Base-by-base conservation (phyloP, 148 eudicot genomes). In the Cornus controversa region DNA sequence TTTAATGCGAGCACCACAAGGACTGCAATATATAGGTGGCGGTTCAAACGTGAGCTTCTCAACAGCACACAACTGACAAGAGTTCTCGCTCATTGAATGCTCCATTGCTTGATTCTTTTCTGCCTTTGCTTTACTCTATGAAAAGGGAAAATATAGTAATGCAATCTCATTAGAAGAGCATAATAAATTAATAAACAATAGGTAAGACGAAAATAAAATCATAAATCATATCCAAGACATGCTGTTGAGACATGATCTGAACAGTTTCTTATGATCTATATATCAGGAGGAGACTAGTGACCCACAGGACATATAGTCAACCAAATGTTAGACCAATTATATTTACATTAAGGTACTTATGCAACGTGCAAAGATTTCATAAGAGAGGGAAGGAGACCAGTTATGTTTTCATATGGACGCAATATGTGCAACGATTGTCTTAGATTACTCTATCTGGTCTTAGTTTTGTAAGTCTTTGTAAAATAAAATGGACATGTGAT, bases 31-130 rank as follows among this genome's bases (percentile, higher is more conserved):
- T 29, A 90, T 82, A 58, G 97, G 98, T 42, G 98, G 98, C 54
- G 98, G 98, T 76, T 94, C 98, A 86, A 94, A 92, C 25, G 86
- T 86, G 67, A 94, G 93, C 84, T 85, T 92, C 92, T 94, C 98
- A 65, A 90, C 98, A 50, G 93, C 97, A 88, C 97, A 94, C 74
- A 92, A 80, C 83, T 92, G 98, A 81, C 98, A 94, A 27, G 93
- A 94, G 77, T 91, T 92, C 80, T 94, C 93, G 84, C 92, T 92
- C 94, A 94, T 90, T 26, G 92, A 74, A 73, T 84, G 85, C 79
- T 92, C 94, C 93, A 90, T 85, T 45, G 98, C 98, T 85, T 89
- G 97, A 80, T 85, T 90, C 81, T 87, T 94, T 80, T 89, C 98
- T 69, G 85, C 98, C 85, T 92, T 92, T 54, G 97, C 86, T 84